Evolutionary conservation across 2,329 filamentous ascomycete genomes (phyloP).

Genomic region (Phialophora chinensis): DNA sequence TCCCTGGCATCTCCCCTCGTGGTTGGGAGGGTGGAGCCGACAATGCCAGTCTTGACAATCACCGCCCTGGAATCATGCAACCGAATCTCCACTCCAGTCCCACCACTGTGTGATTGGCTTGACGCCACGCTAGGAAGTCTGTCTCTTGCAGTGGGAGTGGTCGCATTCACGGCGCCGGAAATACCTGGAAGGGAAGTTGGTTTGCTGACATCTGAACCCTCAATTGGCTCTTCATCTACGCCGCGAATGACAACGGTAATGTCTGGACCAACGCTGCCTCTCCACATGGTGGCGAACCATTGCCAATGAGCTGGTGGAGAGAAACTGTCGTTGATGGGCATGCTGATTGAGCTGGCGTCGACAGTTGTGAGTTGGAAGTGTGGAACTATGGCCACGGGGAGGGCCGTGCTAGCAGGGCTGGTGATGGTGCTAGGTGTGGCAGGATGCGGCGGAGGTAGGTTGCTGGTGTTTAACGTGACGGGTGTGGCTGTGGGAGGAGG

Average conservation of each 20-base stretch:
- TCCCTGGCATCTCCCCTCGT: slow-evolving; percentile 58
- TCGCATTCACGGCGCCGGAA: neutral
- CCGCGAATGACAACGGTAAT: slow-evolving; percentile 54
- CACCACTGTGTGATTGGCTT: slow-evolving; percentile 14
- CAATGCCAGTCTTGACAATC: slow-evolving; percentile 37
- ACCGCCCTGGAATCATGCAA: slow-evolving; percentile 38
- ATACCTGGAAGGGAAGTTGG: slow-evolving; percentile 45
- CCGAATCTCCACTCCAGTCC: slow-evolving; percentile 38
- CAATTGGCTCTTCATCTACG: slow-evolving; percentile 40
- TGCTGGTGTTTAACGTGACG: slow-evolving; percentile 1
- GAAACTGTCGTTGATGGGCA: slow-evolving; percentile 79
- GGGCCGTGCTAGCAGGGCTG: slow-evolving; percentile 32
- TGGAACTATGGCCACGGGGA: slow-evolving; percentile 77
- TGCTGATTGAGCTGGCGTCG: slow-evolving; percentile 73
- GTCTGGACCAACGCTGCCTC: slow-evolving; percentile 81
- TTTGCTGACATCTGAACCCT: slow-evolving; percentile 43
- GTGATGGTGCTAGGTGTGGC: neutral
- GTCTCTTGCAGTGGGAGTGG: slow-evolving; percentile 12
- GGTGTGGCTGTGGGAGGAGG: slow-evolving; percentile 24
- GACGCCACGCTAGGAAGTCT: slow-evolving; percentile 11
- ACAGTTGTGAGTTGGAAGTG: slow-evolving; percentile 81
- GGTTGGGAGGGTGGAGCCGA: slow-evolving; percentile 29
- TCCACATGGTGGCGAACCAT: slow-evolving; percentile 95
- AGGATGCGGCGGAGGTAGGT: neutral
- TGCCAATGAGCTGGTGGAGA: slow-evolving; percentile 91